These are phyloP conservation scores for Heracleum sosnowskyi DNA, from an alignment of 129 eudicot species.

Conservation along the genomic window DNA sequence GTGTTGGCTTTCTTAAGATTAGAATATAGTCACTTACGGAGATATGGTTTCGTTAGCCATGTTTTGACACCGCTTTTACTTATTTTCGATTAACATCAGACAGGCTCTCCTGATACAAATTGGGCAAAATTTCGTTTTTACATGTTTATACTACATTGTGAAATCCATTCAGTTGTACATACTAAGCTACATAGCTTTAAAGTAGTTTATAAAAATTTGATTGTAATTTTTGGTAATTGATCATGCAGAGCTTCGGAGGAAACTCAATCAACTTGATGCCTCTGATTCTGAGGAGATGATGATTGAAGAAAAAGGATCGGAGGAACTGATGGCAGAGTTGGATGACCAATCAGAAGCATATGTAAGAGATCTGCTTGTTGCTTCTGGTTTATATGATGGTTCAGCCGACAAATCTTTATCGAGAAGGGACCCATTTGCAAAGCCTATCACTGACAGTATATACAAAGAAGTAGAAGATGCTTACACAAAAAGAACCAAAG, in stretches of 20 bases:
- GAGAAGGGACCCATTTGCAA: conserved; percentile 67
- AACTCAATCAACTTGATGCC: conserved; percentile 66
- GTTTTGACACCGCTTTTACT: not conserved
- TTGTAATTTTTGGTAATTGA: conserved; percentile 1
- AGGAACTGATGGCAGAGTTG: conserved; percentile 43
- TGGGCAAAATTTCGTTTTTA: not conserved
- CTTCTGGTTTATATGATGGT: conserved; percentile 66
- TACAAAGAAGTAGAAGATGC: conserved; percentile 74
- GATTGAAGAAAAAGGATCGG: conserved; percentile 41
- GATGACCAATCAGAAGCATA: conserved; percentile 79
- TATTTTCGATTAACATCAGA: not conserved
- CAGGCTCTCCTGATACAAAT: not conserved
- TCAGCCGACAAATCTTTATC: conserved; percentile 46
- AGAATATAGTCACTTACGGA: not conserved
- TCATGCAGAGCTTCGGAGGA: conserved; percentile 66
- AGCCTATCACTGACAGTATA: conserved; percentile 51
- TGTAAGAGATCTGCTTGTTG: conserved; percentile 66
- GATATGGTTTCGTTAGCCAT: not conserved
- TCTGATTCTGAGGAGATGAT: conserved; percentile 37
- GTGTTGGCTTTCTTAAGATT: not conserved
- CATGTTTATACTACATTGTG: not conserved
- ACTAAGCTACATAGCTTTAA: not conserved
- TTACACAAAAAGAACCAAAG: conserved; percentile 27
- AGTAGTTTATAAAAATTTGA: conserved; percentile 9
- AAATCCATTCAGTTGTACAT: not conserved